phyloP scores from a whole-genome alignment of 2,329 filamentous ascomycete genomes.

The Hymenoscyphus fraxineus region DNA sequence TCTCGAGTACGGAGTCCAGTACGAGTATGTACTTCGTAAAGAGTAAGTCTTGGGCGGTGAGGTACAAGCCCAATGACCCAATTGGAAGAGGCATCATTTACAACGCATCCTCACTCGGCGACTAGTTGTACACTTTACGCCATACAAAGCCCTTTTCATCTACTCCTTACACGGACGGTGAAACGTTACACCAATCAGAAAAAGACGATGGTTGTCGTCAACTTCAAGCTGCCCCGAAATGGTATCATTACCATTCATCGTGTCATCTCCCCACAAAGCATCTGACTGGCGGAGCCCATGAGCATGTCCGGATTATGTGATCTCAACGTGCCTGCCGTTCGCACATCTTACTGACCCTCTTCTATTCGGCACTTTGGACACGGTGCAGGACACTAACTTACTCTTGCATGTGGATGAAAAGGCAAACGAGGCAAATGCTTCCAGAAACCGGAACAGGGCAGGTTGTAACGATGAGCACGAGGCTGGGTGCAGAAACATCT shows the following conservation, averaged over 20 bases:
- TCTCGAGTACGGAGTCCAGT: neutral
- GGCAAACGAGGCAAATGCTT: neutral
- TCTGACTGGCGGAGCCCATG: neutral
- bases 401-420: neutral
- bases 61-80: neutral
- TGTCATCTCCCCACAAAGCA: neutral
- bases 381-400: neutral
- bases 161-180: neutral
- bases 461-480: neutral
- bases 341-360: neutral
- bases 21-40: too few relatives aligned
- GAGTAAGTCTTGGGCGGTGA: neutral
- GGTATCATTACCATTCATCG: neutral
- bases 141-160: neutral
- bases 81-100: neutral
- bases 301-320: neutral
- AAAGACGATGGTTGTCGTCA: neutral
- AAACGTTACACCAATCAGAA: neutral
- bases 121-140: neutral
- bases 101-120: neutral
- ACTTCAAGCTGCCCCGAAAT: neutral
- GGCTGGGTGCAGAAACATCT: neutral
- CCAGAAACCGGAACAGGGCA: neutral
- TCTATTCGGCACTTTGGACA: neutral
- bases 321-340: neutral